Conservation (phyloP, 1,284 basidiomycete species). For the Pyrrhoderma lamaoense region DNA sequence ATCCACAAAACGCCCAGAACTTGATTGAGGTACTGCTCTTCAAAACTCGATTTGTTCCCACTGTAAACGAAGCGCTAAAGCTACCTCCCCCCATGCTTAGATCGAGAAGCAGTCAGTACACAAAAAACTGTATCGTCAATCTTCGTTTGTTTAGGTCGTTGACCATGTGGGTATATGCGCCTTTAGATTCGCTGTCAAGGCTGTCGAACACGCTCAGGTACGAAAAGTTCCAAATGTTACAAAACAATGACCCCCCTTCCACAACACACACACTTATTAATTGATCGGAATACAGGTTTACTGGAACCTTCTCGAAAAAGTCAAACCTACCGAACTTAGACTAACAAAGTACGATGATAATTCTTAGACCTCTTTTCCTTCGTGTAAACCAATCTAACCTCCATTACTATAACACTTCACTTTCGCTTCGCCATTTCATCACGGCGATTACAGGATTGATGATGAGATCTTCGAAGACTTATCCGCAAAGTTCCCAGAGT, state of each 20-base stretch:
- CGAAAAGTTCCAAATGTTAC: slow-evolving; percentile 15
- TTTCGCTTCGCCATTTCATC: background rate
- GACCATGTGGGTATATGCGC: background rate
- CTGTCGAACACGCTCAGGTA: slow-evolving; percentile 92
- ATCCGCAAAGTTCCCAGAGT: slow-evolving; percentile 77
- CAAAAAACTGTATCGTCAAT: background rate
- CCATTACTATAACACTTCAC: background rate
- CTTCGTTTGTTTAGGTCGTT: slow-evolving; percentile 14
- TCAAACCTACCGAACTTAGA: slow-evolving; percentile 69
- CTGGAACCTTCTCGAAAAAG: slow-evolving; percentile 88
- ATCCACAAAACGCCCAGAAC: slow-evolving; percentile 85
- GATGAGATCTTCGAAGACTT: slow-evolving; percentile 87
- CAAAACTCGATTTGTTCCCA: background rate
- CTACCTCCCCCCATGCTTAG: slow-evolving; percentile 32
- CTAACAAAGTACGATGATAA: slow-evolving; percentile 77
- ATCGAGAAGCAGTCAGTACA: slow-evolving; percentile 90
- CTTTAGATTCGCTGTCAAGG: slow-evolving; percentile 85
- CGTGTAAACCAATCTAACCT: too few species aligned
- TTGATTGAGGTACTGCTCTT: slow-evolving; percentile 63
- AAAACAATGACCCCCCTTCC: background rate
- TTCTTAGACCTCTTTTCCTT: too few species aligned
- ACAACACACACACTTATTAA: too few species aligned
- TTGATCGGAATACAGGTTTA: slow-evolving; percentile 68
- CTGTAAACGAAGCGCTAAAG: background rate
- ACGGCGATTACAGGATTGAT: slow-evolving; percentile 76